phyloP scores from a whole-genome alignment of 78 protist species.

The Cavenderia fasciculata region DNA sequence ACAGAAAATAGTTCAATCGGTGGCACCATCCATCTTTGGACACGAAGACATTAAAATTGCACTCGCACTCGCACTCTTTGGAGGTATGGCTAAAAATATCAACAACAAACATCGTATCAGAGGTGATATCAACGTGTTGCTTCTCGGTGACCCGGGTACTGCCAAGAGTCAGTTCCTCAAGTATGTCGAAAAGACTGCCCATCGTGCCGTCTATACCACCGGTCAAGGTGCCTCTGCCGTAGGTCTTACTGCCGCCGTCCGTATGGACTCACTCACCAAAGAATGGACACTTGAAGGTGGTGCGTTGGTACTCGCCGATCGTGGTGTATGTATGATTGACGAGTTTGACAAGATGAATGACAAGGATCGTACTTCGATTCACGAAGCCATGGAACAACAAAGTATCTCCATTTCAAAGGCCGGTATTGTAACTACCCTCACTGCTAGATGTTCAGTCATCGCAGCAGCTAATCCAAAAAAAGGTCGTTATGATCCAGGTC shows the following conservation, averaged over 20 bases:
- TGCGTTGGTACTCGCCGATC: slow-evolving; percentile 99
- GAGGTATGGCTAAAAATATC: slow-evolving; percentile 89
- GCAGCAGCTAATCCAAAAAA: slow-evolving; percentile 99
- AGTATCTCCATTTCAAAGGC: slow-evolving; percentile 98
- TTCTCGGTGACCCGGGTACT: slow-evolving; percentile 99
- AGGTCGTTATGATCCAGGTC: slow-evolving; percentile 93
- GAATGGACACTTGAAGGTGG: slow-evolving; percentile 99
- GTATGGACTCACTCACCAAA: slow-evolving; percentile 95
- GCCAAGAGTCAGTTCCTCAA: slow-evolving; percentile 99
- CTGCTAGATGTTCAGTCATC: slow-evolving; percentile 97
- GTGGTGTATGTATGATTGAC: slow-evolving; percentile 99
- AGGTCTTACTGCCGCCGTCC: slow-evolving; percentile 99
- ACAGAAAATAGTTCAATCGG: slow-evolving; percentile 87
- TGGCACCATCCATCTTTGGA: slow-evolving; percentile 99
- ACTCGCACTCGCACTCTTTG: slow-evolving; percentile 97
- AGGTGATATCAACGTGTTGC: slow-evolving; percentile 99
- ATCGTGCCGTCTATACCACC: slow-evolving; percentile 98
- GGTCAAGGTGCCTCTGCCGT: slow-evolving; percentile 99
- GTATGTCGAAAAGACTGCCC: slow-evolving; percentile 97
- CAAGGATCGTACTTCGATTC: slow-evolving; percentile 97
- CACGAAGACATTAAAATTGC: slow-evolving; percentile 97
- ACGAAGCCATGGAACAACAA: slow-evolving; percentile 99
- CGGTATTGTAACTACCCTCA: slow-evolving; percentile 98
- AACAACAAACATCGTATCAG: slow-evolving; percentile 92
- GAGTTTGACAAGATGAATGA: slow-evolving; percentile 99